phyloP scores from a whole-genome alignment of 2,329 filamentous ascomycete genomes.

The Trichoderma simmonsii region DNA sequence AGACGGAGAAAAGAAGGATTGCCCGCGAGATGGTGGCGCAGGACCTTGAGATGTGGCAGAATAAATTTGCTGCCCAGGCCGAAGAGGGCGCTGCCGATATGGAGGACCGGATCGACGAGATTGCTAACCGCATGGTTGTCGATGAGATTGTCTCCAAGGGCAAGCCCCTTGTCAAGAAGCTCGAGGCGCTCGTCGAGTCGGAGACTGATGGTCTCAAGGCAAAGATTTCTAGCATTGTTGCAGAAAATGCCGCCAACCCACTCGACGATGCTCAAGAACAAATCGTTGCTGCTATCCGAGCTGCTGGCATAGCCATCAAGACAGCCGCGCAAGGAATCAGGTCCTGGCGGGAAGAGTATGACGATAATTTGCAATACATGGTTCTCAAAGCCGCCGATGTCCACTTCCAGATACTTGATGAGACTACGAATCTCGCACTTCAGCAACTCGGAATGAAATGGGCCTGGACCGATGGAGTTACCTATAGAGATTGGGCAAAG shows the following conservation, averaged over 20 bases:
- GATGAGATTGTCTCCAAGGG: constrained; percentile 65
- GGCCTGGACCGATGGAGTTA: constrained; percentile 93
- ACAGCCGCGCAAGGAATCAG: constrained; percentile 73
- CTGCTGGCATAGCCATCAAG: constrained; percentile 70
- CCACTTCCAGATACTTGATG: constrained; percentile 77
- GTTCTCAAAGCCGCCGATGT: constrained; percentile 72
- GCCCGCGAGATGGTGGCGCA: constrained; percentile 67
- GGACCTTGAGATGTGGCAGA: constrained; percentile 82
- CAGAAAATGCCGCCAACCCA: constrained; percentile 47
- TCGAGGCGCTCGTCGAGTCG: constrained; percentile 64
- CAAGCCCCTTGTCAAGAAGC: constrained; percentile 61
- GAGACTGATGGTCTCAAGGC: constrained; percentile 65
- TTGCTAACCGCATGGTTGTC: constrained; percentile 53
- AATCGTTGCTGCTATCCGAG: constrained; percentile 53
- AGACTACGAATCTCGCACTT: constrained; percentile 77
- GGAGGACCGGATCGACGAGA: constrained; percentile 63
- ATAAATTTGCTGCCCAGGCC: constrained; percentile 79
- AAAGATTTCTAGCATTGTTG: constrained; percentile 61
- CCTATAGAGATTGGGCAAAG: constrained; percentile 95
- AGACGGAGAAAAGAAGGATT: constrained; percentile 54
- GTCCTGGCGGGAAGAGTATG: constrained; percentile 70
- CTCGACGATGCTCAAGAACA: constrained; percentile 41
- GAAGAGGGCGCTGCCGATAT: constrained; percentile 76
- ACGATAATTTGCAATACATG: constrained; percentile 64
- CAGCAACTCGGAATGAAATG: constrained; percentile 92